Base-by-base conservation (phyloP, 768 basidiomycete species). In the Lactarius trivialis region DNA sequence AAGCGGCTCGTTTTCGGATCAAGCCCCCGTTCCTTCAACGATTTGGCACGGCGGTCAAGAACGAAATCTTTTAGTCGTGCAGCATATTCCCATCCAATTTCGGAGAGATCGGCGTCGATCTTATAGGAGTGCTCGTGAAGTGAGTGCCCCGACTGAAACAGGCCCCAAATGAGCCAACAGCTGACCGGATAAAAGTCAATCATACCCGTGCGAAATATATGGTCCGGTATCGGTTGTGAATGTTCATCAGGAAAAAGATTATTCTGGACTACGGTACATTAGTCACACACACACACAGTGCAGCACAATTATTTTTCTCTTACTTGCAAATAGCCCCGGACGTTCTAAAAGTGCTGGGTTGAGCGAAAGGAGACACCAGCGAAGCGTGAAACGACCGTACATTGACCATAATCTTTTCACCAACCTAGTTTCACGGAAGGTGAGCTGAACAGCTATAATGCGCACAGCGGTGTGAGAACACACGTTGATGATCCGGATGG, bases 231-330 rank as follows among this genome's bases (percentile, higher is more conserved):
- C 82, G 81, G 70, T 94, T 98, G 75, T 99, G 96, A 53, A 99
- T 98, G 73, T 99, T 99, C 97, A 98, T 98, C 50, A 99, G 79
- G 80, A 97, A 98, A 80, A 98, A 99, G 28, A 98, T 91, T 62
- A 98, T 94, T 63, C 96, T 79, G 2, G 93, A 93, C 86, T 98
- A 74, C 17, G 33, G 34, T 33, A 15, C 55, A 45, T 53, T 56
- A 67, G 7, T 68, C 61, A 50, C 24, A 55, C 30, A 50, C 24
- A 55, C 30, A 21, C 33, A 49, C 19, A 32, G 24, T 34, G 24
- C 12, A n/a, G 39, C 32, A 58, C 30, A 4, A 11, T 17, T 32
- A n/a, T 65, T 76, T 37, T 62, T 41, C 5, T 39, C 56, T 60
- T 65, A 88, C 89, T 75, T 93, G 91, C 3, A 96, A 78, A 69